phyloP scores from a whole-genome alignment of 768 basidiomycete genomes.

The Leccinellum luteum region DNA sequence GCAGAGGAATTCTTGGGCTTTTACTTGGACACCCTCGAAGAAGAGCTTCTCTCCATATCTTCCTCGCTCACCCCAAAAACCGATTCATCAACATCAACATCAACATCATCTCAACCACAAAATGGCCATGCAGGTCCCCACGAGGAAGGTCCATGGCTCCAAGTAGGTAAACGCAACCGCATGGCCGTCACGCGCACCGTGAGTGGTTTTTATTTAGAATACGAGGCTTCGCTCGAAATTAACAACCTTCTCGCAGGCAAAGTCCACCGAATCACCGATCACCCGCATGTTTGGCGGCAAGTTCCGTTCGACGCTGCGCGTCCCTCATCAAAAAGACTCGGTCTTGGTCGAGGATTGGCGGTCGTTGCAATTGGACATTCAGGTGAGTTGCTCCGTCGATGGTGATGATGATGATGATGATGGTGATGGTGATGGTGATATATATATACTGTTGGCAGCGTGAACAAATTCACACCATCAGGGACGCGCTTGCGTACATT shows the following conservation, averaged over 20 bases:
- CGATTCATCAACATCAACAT: too few species aligned
- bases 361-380: constrained; percentile 84
- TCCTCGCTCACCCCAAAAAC: constrained; percentile 46
- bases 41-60: constrained; percentile 76
- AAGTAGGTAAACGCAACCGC: constrained; percentile 84
- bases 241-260: constrained; percentile 45
- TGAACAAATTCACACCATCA: constrained; percentile 71
- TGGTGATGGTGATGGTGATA: fast-evolving
- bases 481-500: constrained; percentile 78
- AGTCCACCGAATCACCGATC: constrained; percentile 81
- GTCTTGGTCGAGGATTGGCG: constrained; percentile 92
- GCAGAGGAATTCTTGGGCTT: constrained; percentile 99
- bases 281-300: constrained; percentile 93
- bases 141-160: constrained; percentile 80
- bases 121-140: constrained; percentile 20
- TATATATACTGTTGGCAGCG: constrained; percentile 39
- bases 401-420: neutral
- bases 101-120: constrained; percentile 5
- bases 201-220: constrained; percentile 30
- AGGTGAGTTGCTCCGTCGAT: constrained; percentile 43
- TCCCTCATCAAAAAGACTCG: constrained; percentile 81
- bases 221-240: neutral
- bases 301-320: constrained; percentile 78
- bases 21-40: constrained; percentile 91
- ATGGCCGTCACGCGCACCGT: constrained; percentile 78